Base-by-base conservation (phyloP, 1,139 yeast genomes). In the Yamadazyma triangularis region DNA sequence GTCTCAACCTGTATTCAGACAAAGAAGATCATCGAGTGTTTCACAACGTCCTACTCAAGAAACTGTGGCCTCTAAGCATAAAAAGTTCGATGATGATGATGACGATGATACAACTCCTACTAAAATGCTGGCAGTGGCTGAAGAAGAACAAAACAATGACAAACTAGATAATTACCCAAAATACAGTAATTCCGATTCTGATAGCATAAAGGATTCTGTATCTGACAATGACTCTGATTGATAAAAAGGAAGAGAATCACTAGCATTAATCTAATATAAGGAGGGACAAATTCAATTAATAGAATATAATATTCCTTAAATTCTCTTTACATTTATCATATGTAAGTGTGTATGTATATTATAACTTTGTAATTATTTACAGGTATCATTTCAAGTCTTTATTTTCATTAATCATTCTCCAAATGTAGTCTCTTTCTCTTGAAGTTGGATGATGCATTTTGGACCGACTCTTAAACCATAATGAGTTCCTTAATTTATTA, bases 341-440 rank as follows among this genome's bases (percentile, higher is more conserved):
- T n/a, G n/a, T n/a, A n/a, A n/a, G n/a, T n/a, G n/a, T n/a, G n/a
- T n/a, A n/a, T n/a, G n/a, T n/a, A n/a, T n/a, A n/a, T n/a, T n/a
- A n/a, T n/a, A n/a, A n/a, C n/a, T n/a, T n/a, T n/a, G n/a, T n/a
- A n/a, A n/a, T 47, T 34, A 42, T 46, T 25, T 18, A 18, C 20
- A 18, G 6, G 20, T 18, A 18, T 18, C 9, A 18, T 18, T 18
- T 18, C 20, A 18, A 18, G 20, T 51, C 47, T 50, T 75, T 75
- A 34, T 77, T 79, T 33, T 78, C 81, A 29, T 78, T 71, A 37
- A 82, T 64, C 89, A 86, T 81, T 44, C 79, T 71, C 89, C 89
- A 81, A 6, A 80, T 73, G 28, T 74, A 68, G 39, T 79, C 85
- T 42, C 77, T 62, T 33, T 77, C 79, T 35, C 61, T 64, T 11